phyloP scores from a whole-genome alignment of 768 basidiomycete genomes.

The Macrolepiota albuminosa region DNA sequence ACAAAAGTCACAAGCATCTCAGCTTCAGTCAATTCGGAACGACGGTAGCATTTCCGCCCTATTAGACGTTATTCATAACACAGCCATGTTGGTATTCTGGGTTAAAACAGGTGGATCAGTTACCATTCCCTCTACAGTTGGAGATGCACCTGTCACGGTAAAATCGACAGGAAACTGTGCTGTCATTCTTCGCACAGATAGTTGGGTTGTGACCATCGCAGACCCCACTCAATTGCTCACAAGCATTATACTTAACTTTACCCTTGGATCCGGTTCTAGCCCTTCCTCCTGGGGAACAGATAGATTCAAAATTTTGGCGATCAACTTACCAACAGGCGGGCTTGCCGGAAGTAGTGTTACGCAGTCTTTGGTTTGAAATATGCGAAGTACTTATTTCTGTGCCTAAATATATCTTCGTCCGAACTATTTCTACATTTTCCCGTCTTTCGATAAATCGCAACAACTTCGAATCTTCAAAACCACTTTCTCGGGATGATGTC shows the following conservation, averaged over 20 bases:
- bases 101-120: constrained; percentile 39
- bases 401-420: background rate
- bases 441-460: too few species aligned
- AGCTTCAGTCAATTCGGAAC: constrained; percentile 39
- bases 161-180: constrained; percentile 37
- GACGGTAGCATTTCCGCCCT: constrained; percentile 46
- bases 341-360: constrained; percentile 22
- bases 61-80: constrained; percentile 37
- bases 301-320: constrained; percentile 22
- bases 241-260: constrained; percentile 27
- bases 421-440: background rate
- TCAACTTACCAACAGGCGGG: constrained; percentile 22
- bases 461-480: too few species aligned
- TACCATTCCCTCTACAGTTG: constrained; percentile 24
- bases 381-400: background rate
- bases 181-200: constrained; percentile 37
- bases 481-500: too few species aligned
- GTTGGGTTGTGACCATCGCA: constrained; percentile 49
- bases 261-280: constrained; percentile 13
- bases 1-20: constrained; percentile 26
- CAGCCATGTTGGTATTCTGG: constrained; percentile 55
- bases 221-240: constrained; percentile 60
- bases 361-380: constrained; percentile 11
- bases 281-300: constrained; percentile 12
- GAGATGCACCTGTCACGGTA: constrained; percentile 26